phyloP scores from a whole-genome alignment of 345 rosid species.

The Excoecaria agallocha region DNA sequence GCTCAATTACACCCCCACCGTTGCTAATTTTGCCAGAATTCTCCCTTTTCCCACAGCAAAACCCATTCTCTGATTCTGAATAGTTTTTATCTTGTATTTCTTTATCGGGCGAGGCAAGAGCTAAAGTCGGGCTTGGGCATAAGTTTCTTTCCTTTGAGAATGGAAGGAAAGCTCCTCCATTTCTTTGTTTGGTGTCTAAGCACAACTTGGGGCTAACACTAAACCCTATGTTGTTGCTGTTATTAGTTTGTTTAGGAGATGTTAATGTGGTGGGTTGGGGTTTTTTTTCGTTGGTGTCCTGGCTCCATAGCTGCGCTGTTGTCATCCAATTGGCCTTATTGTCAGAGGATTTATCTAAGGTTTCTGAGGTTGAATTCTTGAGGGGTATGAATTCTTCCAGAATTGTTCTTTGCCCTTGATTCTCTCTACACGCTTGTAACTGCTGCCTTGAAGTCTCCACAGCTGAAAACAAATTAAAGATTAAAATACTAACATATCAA shows the following conservation, averaged over 20 bases:
- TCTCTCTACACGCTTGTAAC: conserved; percentile 60
- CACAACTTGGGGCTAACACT: conserved; percentile 55
- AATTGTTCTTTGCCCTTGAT: conserved; percentile 58
- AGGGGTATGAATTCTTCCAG: conserved; percentile 98
- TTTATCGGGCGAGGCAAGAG: conserved; percentile 47
- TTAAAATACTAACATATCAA: no score
- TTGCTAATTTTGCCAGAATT: conserved; percentile 18
- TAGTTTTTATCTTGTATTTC: conserved; percentile 56
- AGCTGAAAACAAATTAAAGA: conserved; percentile 40
- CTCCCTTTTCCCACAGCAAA: conserved; percentile 39
- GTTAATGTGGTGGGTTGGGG: conserved; percentile 32
- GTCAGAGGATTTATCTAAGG: conserved; percentile 33
- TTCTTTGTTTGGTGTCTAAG: conserved; percentile 63
- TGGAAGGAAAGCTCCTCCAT: conserved; percentile 90
- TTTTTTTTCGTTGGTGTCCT: conserved; percentile 49
- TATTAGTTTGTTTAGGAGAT: conserved; percentile 41
- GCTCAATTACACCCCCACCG: conserved; percentile 31
- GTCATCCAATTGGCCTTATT: conserved; percentile 89
- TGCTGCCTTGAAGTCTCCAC: conserved; percentile 85
- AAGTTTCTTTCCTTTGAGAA: conserved; percentile 69
- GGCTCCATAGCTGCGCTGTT: conserved; percentile 95
- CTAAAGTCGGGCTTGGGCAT: conserved; percentile 41
- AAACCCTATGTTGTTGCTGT: conserved; percentile 42
- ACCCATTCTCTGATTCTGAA: conserved; percentile 38
- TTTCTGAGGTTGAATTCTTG: conserved; percentile 44